These are phyloP conservation scores for Collybia nuda DNA, from an alignment of 768 basidiomycete genomes.

Conservation along the genomic window DNA sequence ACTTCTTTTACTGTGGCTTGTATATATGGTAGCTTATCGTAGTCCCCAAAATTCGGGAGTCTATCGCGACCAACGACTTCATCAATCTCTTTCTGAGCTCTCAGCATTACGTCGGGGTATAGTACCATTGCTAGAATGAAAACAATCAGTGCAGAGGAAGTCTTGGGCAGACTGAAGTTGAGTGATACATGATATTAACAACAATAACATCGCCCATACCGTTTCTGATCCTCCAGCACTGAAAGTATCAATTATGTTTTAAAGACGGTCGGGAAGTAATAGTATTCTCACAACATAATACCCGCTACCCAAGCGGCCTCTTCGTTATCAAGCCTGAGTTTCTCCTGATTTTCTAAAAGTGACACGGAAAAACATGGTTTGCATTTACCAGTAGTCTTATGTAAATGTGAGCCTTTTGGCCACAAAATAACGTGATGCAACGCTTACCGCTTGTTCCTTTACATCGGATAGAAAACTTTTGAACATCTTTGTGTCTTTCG, in stretches of 20 bases:
- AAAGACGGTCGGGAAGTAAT: background rate
- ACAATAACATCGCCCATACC: too few relatives aligned
- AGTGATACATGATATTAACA: too few relatives aligned
- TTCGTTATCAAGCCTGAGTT: background rate
- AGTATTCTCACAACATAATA: constrained; percentile 1
- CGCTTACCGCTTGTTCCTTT: background rate
- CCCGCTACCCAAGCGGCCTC: constrained; percentile 2
- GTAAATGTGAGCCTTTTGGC: background rate
- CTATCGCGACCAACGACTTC: constrained; percentile 1
- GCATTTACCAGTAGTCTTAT: background rate
- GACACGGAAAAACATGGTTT: background rate
- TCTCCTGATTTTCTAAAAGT: background rate
- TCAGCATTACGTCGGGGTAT: background rate
- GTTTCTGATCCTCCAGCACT: constrained; percentile 2
- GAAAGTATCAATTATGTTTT: background rate
- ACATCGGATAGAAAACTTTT: background rate
- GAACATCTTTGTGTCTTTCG: background rate
- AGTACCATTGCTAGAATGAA: constrained; percentile 1
- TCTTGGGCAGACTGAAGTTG: background rate
- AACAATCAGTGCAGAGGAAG: background rate
- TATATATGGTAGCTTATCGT: background rate
- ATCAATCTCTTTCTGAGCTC: background rate
- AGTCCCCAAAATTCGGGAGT: background rate
- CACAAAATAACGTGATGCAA: background rate
- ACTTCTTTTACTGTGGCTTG: constrained; percentile 1